Percentiles rank a stretch among this genome's conserved stretches.
phyloP scores from a whole-genome alignment of 768 basidiomycete species.

The Kwoniella dejecticola region DNA sequence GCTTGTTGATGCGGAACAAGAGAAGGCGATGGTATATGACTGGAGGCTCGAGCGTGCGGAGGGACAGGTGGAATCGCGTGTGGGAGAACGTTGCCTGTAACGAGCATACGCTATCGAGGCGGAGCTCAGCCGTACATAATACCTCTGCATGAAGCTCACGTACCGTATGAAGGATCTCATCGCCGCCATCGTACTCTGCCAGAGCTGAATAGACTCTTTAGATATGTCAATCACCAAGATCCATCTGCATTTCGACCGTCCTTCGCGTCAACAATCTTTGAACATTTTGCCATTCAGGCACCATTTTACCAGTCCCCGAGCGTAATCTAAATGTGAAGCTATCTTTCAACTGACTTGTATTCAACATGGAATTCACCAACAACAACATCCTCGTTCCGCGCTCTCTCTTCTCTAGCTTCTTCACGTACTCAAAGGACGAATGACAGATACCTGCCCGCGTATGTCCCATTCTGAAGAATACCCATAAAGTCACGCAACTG shows the following conservation, averaged over 20 bases:
- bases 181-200: neutral
- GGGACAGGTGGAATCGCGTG: conserved; percentile 39
- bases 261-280: neutral
- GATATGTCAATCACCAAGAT: too few relatives aligned
- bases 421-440: too few relatives aligned
- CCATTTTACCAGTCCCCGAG: neutral
- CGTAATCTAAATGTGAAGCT: neutral
- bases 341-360: too few relatives aligned
- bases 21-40: conserved; percentile 38
- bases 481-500: too few relatives aligned
- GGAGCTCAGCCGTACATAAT: neutral
- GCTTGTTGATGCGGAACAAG: conserved; percentile 38
- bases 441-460: too few relatives aligned
- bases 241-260: neutral
- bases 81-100: conserved; percentile 26
- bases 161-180: conserved; percentile 26
- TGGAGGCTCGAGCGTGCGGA: conserved; percentile 32
- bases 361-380: too few relatives aligned
- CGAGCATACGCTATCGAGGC: conserved; percentile 22
- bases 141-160: neutral
- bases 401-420: too few relatives aligned
- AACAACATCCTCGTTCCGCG: too few relatives aligned
- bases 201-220: neutral
- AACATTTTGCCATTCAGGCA: neutral
- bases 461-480: too few relatives aligned